Evolutionary conservation across 2,329 filamentous ascomycete species (phyloP), one percentile per base, ranked within the genome.

Genomic region (Acrocalymma vagum): DNA sequence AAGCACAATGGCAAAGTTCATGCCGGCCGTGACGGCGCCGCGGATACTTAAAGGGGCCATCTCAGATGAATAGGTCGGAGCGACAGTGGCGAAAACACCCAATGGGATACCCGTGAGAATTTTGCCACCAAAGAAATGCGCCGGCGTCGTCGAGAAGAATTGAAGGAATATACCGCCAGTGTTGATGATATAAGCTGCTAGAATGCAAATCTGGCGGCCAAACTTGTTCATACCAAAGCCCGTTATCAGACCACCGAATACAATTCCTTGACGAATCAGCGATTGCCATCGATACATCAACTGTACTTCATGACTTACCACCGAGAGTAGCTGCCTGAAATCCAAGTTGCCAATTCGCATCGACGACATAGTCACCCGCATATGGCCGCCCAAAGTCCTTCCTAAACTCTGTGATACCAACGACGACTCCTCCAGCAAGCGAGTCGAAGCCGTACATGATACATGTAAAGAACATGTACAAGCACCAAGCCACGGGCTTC

Each of bases 391-490:
- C 51, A 27, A 52, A 55, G 23, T 52, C 51, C 30, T 45, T 44
- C 8, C 48, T 17, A 24, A 55, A 52, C 21, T 49, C 40, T 1
- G 39, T 17, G n/a, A 55, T 52, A 6, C 29, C 33, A 7, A 55
- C 35, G 2, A 50, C 42, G 9, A 52, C 51, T 9, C 51, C 48
- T 14, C 45, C 45, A 32, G 45, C 49, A 6, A 50, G 30, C 4
- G 45, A 45, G 25, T 55, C 48, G 28, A 49, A 55, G 6, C 51
- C 51, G 17, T 39, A 48, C 45, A 50, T 52, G 29, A 55, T 44
- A 18, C 45, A 52, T 9, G 42, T 55, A 25, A 46, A 50, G 32
- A 50, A 52, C 45, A 48, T 52, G 38, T 49, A 55, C 17, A 55
- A 28, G 31, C 45, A 55, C 48, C 51, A 55, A 11, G 32, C 42